Percentiles rank a stretch among this genome's conserved stretches.
Conservation (phyloP, 2,329 filamentous ascomycete genomes). For the Diaporthe sp. region DNA sequence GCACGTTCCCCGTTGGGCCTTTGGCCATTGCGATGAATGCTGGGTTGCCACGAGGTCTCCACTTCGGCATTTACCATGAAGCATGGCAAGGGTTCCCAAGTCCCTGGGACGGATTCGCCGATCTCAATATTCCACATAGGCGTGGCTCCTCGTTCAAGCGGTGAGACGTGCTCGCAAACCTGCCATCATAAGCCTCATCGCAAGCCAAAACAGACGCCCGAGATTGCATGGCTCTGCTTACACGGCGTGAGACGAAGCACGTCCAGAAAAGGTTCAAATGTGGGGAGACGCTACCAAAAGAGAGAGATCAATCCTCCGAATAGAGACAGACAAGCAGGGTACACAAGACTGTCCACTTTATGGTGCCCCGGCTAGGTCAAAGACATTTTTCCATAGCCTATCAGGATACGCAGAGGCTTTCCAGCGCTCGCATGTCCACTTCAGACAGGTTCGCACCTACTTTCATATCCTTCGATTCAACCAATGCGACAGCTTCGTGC, state of each 20-base stretch:
- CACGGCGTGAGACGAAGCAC: not conserved
- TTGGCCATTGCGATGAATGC: not conserved
- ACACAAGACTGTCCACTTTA: not conserved
- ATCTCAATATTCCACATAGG: slow-evolving; percentile 3
- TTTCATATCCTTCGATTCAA: too few species aligned
- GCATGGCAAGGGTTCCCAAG: slow-evolving; percentile 20
- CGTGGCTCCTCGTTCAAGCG: not conserved
- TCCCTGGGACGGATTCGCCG: slow-evolving; percentile 26
- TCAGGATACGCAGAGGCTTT: not conserved
- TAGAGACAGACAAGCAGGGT: not conserved
- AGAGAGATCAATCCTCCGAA: not conserved
- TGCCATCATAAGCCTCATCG: not conserved
- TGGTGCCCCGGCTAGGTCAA: not conserved
- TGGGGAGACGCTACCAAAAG: not conserved
- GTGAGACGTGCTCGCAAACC: not conserved
- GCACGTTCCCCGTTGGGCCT: not conserved
- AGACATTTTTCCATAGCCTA: not conserved
- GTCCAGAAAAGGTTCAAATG: not conserved
- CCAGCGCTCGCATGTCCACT: not conserved
- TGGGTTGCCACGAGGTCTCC: slow-evolving; percentile 4
- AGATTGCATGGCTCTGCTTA: not conserved
- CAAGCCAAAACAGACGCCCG: not conserved
- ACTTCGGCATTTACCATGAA: slow-evolving; percentile 25
- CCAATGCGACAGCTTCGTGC: not conserved
- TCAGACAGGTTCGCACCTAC: not conserved